Conservation (phyloP, 2,329 filamentous ascomycete genomes). For the Aspergillus sp. region DNA sequence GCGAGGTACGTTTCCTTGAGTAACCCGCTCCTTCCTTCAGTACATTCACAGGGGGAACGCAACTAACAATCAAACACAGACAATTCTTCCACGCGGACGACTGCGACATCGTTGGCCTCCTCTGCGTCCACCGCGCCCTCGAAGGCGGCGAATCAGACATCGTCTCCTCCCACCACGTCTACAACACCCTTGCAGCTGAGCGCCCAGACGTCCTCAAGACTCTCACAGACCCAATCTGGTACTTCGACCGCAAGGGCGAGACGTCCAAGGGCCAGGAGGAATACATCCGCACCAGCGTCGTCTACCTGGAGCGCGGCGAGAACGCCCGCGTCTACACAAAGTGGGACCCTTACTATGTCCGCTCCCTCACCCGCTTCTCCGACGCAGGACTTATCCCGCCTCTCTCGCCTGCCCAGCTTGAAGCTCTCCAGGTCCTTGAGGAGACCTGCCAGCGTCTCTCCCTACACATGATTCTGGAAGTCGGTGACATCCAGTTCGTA, state of each 20-base stretch:
- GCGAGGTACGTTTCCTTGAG: slow-evolving; percentile 55
- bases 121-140: slow-evolving; percentile 77
- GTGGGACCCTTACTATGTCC: slow-evolving; percentile 89
- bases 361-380: slow-evolving; percentile 74
- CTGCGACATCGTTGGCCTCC: slow-evolving; percentile 78
- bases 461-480: slow-evolving; percentile 33
- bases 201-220: slow-evolving; percentile 78
- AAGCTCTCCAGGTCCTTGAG: slow-evolving; percentile 32
- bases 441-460: slow-evolving; percentile 30
- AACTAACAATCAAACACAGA: slow-evolving; percentile 41
- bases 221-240: slow-evolving; percentile 80
- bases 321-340: slow-evolving; percentile 76
- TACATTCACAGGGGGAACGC: too few relatives aligned
- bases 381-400: slow-evolving; percentile 61
- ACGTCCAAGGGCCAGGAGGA: slow-evolving; percentile 74
- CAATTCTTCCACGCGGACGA: slow-evolving; percentile 90
- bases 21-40: not conserved
- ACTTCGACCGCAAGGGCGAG: slow-evolving; percentile 91
- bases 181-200: slow-evolving; percentile 76
- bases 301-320: slow-evolving; percentile 71
- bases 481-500: slow-evolving; percentile 36
- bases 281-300: slow-evolving; percentile 73
- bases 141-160: slow-evolving; percentile 87
- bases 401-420: slow-evolving; percentile 30
- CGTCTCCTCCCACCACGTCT: slow-evolving; percentile 77